These are phyloP conservation scores for Trifolium repens DNA, from an alignment of 306 rosid species.

Conservation along the genomic window DNA sequence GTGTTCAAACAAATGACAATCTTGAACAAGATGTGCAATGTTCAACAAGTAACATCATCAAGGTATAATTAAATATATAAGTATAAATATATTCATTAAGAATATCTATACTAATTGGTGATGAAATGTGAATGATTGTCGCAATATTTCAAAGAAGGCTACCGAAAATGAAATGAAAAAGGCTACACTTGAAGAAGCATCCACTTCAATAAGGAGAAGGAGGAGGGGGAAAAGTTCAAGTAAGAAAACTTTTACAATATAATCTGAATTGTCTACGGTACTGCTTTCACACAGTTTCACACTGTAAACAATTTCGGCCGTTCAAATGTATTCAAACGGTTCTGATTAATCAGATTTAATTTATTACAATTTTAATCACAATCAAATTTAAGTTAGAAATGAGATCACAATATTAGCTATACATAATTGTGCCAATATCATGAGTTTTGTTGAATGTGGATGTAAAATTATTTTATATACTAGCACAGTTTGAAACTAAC, in stretches of 20 bases:
- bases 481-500: too few species aligned
- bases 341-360: too few species aligned
- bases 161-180: background rate
- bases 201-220: conserved; percentile 2
- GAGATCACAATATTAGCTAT: too few species aligned
- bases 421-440: background rate
- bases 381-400: too few species aligned
- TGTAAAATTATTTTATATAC: too few species aligned
- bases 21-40: background rate
- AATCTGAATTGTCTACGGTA: too few species aligned
- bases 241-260: background rate
- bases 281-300: too few species aligned
- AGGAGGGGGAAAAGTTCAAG: background rate
- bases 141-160: background rate
- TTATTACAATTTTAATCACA: too few species aligned
- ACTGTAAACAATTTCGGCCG: too few species aligned
- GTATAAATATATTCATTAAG: background rate
- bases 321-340: too few species aligned
- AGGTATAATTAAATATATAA: background rate
- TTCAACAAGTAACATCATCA: background rate
- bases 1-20: background rate
- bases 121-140: background rate
- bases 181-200: background rate
- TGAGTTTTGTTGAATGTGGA: too few species aligned
- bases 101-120: background rate